phyloP scores from a whole-genome alignment of 129 eudicot genomes.

The Helichrysum umbraculigerum region DNA sequence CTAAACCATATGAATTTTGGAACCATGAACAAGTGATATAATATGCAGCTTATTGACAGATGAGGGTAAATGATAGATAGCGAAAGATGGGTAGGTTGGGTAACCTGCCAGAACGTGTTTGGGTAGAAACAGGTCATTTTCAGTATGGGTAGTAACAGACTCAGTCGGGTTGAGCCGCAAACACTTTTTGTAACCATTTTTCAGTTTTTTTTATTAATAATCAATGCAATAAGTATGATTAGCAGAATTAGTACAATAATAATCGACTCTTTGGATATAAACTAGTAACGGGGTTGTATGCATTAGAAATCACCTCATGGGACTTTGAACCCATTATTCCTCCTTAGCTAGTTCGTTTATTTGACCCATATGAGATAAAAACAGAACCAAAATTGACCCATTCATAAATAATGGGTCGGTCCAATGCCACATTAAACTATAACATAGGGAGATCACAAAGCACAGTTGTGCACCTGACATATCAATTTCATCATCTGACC shows the following conservation, averaged over 20 bases:
- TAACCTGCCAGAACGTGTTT: neutral
- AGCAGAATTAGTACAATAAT: neutral
- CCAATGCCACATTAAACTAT: neutral
- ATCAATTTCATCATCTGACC: constrained; percentile 73
- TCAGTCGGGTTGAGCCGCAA: neutral
- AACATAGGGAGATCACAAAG: constrained; percentile 5
- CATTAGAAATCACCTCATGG: neutral
- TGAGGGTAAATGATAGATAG: neutral
- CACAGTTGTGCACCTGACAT: constrained; percentile 52
- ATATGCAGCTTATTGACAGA: neutral
- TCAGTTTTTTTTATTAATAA: too few relatives aligned
- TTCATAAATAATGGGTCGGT: neutral
- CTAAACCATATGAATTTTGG: constrained; percentile 37
- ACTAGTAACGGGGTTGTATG: neutral
- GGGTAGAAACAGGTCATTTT: neutral
- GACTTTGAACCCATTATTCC: neutral
- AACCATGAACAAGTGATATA: constrained; percentile 12
- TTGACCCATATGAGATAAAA: constrained; percentile 2
- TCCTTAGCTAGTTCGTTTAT: neutral
- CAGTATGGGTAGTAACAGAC: neutral
- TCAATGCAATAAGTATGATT: neutral
- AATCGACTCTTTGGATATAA: neutral
- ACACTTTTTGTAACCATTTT: neutral
- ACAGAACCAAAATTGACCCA: neutral
- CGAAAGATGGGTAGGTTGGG: neutral